Percentiles rank a stretch among this genome's conserved stretches.
Evolutionary conservation across 495 filamentous ascomycete species (phyloP).

Genomic region (Pseudomonodictys pantanalensis): DNA sequence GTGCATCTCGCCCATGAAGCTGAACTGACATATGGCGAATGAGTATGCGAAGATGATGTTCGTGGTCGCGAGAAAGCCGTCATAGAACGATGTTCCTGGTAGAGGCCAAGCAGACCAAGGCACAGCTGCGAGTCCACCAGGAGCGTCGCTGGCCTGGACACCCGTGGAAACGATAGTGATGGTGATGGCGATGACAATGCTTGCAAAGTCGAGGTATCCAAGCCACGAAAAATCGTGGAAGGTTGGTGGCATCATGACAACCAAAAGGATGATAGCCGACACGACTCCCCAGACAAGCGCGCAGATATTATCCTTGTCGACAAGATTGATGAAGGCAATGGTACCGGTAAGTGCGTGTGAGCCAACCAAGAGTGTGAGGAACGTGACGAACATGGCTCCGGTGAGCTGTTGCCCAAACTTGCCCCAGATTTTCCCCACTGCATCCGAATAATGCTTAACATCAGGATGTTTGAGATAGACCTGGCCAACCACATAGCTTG

Average conservation of each 20-base stretch:
- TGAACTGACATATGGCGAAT: conserved; percentile 72
- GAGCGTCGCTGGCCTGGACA: conserved; percentile 22
- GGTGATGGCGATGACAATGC: conserved; percentile 63
- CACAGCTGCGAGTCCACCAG: conserved; percentile 39
- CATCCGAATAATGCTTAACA: conserved; percentile 70
- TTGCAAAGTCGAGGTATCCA: conserved; percentile 56
- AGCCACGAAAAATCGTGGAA: conserved; percentile 43
- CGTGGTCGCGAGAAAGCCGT: conserved; percentile 58
- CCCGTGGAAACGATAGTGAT: conserved; percentile 61
- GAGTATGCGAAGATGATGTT: conserved; percentile 77
- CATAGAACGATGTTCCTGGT: conserved; percentile 23
- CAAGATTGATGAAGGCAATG: conserved; percentile 34
- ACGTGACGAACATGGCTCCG: conserved; percentile 29
- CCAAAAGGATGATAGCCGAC: conserved; percentile 31
- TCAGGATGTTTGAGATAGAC: conserved; percentile 70
- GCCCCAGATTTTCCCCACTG: conserved; percentile 61
- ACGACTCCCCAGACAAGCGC: conserved; percentile 33
- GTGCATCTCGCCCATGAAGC: conserved; percentile 77
- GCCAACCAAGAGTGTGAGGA: conserved; percentile 30
- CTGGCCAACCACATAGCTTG: conserved; percentile 73
- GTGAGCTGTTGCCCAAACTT: conserved; percentile 29
- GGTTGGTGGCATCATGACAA: conserved; percentile 40
- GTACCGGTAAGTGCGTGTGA: conserved; percentile 34
- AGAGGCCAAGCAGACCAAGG: conserved; percentile 35
- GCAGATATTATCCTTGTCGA: conserved; percentile 25